Evolutionary conservation across 1,284 basidiomycete species (phyloP).

Genomic region (Ustilago tritici): DNA sequence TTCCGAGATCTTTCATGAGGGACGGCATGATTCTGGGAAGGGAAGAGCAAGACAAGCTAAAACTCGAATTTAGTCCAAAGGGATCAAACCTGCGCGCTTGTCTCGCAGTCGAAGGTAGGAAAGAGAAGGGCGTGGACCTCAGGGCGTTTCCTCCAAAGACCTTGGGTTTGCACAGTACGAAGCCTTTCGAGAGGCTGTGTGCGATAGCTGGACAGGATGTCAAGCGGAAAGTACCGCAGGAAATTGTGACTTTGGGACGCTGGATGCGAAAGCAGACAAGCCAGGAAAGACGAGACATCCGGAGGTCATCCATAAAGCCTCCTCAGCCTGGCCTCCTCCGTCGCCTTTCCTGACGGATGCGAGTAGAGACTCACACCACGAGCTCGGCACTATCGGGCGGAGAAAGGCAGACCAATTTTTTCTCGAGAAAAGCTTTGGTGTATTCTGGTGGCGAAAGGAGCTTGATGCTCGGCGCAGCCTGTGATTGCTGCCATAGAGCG

Average conservation of each 20-base stretch:
- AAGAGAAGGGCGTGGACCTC: not conserved
- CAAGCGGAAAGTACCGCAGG: not conserved
- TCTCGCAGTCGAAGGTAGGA: not conserved
- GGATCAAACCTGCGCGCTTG: not conserved
- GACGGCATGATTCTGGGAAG: not conserved
- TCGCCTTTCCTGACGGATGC: not conserved
- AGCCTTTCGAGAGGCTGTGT: constrained; percentile 1
- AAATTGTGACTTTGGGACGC: not conserved
- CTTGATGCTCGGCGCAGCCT: not conserved
- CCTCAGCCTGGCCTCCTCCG: not conserved
- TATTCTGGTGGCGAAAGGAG: not conserved
- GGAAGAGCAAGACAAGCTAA: not conserved
- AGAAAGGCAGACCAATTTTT: no score
- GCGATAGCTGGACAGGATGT: not conserved
- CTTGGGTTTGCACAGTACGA: not conserved
- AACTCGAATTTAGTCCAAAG: not conserved
- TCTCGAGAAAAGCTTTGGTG: not conserved
- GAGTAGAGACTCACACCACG: no score
- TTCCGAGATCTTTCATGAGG: constrained; percentile 1
- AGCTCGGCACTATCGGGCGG: no score
- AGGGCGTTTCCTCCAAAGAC: not conserved
- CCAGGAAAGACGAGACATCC: not conserved
- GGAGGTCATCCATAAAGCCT: not conserved
- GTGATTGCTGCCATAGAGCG: not conserved
- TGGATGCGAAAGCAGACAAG: not conserved